phyloP scores from a whole-genome alignment of 306 rosid genomes.

The Luffa acutangula region DNA sequence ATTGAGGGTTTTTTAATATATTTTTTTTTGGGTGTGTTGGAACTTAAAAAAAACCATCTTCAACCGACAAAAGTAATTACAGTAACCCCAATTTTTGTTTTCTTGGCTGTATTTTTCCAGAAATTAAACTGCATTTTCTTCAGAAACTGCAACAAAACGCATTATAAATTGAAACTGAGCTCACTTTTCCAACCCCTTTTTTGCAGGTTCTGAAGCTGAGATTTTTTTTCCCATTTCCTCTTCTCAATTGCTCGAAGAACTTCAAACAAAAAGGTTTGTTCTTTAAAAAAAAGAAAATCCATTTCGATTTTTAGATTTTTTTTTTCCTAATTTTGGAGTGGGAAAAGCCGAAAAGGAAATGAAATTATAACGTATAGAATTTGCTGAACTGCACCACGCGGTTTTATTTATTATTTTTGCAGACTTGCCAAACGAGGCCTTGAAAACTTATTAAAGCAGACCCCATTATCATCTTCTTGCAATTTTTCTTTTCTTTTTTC shows the following conservation, averaged over 20 bases:
- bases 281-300: background rate
- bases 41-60: background rate
- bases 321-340: background rate
- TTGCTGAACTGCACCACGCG: constrained; percentile 31
- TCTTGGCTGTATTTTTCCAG: background rate
- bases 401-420: constrained; percentile 13
- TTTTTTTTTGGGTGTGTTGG: background rate
- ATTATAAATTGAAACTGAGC: background rate
- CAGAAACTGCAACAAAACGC: background rate
- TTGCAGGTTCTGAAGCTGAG: background rate
- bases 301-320: background rate
- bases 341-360: background rate
- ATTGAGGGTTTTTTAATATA: background rate
- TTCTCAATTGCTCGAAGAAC: background rate
- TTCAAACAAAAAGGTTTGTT: constrained; percentile 3
- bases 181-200: constrained; percentile 1
- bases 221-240: constrained; percentile 18
- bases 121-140: background rate
- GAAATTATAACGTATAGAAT: background rate
- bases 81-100: background rate
- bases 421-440: constrained; percentile 1
- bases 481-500: background rate
- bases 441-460: background rate
- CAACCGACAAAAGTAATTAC: constrained; percentile 2
- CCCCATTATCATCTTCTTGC: background rate